phyloP scores from a whole-genome alignment of 2,329 filamentous ascomycete genomes.

The Pseudogymnoascus pannorum region DNA sequence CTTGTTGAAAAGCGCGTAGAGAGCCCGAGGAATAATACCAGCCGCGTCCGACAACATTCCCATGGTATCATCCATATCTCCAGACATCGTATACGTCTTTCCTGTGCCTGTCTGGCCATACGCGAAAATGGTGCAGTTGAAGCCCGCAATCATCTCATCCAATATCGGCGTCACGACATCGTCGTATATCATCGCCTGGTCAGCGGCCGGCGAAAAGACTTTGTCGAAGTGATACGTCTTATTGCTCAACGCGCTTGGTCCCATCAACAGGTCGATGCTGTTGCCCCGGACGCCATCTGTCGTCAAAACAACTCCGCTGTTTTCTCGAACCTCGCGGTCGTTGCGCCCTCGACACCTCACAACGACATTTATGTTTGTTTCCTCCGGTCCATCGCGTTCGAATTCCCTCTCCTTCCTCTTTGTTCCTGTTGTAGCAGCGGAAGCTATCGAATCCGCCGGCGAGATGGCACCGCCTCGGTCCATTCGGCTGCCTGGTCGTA shows the following conservation, averaged over 20 bases:
- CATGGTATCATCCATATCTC: slow-evolving; percentile 83
- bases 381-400: slow-evolving; percentile 62
- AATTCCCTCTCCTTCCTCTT: slow-evolving; percentile 88
- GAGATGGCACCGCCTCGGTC: slow-evolving; percentile 38
- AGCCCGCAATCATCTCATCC: slow-evolving; percentile 91
- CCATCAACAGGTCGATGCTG: slow-evolving; percentile 81
- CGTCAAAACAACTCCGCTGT: slow-evolving; percentile 84
- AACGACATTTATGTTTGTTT: slow-evolving; percentile 97
- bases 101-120: slow-evolving; percentile 97
- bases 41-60: slow-evolving; percentile 85
- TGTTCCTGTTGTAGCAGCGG: slow-evolving; percentile 45
- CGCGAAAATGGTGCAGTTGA: slow-evolving; percentile 97
- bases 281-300: slow-evolving; percentile 86
- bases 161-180: slow-evolving; percentile 90
- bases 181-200: slow-evolving; percentile 90
- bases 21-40: slow-evolving; percentile 87
- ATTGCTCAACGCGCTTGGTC: slow-evolving; percentile 83
- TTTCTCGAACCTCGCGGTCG: slow-evolving; percentile 86
- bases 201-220: slow-evolving; percentile 90
- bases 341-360: slow-evolving; percentile 90
- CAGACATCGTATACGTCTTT: slow-evolving; percentile 99
- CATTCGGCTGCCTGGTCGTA: slow-evolving; percentile 5
- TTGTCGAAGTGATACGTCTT: slow-evolving; percentile 97
- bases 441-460: slow-evolving; percentile 62
- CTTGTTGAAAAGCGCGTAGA: slow-evolving; percentile 80